Conservation (phyloP, 1,284 basidiomycete species). For the Sporisorium scitamineum region DNA sequence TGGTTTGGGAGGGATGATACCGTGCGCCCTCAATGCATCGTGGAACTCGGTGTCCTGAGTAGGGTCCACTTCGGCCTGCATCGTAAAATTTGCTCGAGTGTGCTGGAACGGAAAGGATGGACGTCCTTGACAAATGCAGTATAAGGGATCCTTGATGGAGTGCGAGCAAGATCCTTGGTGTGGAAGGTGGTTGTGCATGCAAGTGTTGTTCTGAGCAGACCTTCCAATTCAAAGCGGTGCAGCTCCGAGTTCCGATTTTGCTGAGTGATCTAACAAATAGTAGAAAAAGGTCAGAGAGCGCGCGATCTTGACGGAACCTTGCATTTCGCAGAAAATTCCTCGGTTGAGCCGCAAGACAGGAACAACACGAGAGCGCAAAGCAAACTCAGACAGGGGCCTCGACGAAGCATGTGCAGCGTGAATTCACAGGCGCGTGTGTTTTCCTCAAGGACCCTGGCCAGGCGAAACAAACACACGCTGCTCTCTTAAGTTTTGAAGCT, state of each 20-base stretch:
- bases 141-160: too few relatives aligned
- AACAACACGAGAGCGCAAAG: too few relatives aligned
- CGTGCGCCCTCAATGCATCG: slow-evolving; percentile 65
- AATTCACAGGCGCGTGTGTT: neutral
- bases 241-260: slow-evolving; percentile 17
- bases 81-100: neutral
- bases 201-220: slow-evolving; percentile 18
- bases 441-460: slow-evolving; percentile 17
- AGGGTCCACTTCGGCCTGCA: slow-evolving; percentile 60
- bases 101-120: neutral
- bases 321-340: slow-evolving; percentile 2
- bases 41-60: slow-evolving; percentile 67
- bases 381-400: slow-evolving; percentile 6
- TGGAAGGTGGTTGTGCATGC: neutral
- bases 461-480: slow-evolving; percentile 16
- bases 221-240: slow-evolving; percentile 17
- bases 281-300: neutral
- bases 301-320: slow-evolving; percentile 5
- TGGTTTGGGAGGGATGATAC: slow-evolving; percentile 66
- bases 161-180: neutral
- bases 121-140: neutral
- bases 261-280: neutral
- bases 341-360: too few relatives aligned
- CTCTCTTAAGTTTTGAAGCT: too few relatives aligned
- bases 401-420: slow-evolving; percentile 7